These are phyloP conservation scores for Debaryomycetaceae sp. DNA, from an alignment of 1,139 yeast species.

Conservation along the genomic window DNA sequence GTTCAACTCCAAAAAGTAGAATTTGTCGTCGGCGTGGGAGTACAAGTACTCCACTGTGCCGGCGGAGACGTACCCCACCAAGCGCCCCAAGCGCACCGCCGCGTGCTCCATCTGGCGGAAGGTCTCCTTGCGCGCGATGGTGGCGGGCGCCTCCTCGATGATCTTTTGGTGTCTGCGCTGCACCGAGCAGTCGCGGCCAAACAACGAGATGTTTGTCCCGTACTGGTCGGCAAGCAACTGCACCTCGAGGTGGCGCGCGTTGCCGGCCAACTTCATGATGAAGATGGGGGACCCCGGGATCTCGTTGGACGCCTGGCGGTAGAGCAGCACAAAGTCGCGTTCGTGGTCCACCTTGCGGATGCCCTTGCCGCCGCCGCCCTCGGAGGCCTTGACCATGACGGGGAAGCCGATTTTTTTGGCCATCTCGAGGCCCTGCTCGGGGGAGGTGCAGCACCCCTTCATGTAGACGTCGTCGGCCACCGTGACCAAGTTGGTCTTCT, in stretches of 20 bases:
- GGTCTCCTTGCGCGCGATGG: slow-evolving; percentile 83
- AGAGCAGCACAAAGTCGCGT: slow-evolving; percentile 63
- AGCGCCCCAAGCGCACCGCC: slow-evolving; percentile 91
- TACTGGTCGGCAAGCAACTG: slow-evolving; percentile 93
- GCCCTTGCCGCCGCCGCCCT: slow-evolving; percentile 99
- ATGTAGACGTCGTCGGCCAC: slow-evolving; percentile 79
- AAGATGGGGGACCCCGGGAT: slow-evolving; percentile 96
- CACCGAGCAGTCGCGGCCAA: slow-evolving; percentile 96
- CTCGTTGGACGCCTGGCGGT: slow-evolving; percentile 88
- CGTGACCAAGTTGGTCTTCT: slow-evolving; percentile 71
- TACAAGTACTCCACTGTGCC: slow-evolving; percentile 98
- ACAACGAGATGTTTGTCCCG: slow-evolving; percentile 88
- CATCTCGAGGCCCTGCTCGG: slow-evolving; percentile 83
- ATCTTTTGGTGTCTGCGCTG: slow-evolving; percentile 97
- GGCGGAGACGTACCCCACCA: slow-evolving; percentile 97
- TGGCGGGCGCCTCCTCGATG: slow-evolving; percentile 95
- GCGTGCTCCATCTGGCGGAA: slow-evolving; percentile 92
- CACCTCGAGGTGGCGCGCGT: slow-evolving; percentile 93
- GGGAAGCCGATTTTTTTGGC: slow-evolving; percentile 91
- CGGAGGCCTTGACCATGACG: slow-evolving; percentile 94
- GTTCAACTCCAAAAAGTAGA: slow-evolving; percentile 91
- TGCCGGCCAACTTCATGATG: slow-evolving; percentile 91
- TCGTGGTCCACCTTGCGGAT: slow-evolving; percentile 86
- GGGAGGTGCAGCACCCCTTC: slow-evolving; percentile 80
- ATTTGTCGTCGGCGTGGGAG: slow-evolving; percentile 89